These are phyloP conservation scores for Exophiala dermatitidis DNA, from an alignment of 2,329 filamentous ascomycete genomes.

Conservation along the genomic window DNA sequence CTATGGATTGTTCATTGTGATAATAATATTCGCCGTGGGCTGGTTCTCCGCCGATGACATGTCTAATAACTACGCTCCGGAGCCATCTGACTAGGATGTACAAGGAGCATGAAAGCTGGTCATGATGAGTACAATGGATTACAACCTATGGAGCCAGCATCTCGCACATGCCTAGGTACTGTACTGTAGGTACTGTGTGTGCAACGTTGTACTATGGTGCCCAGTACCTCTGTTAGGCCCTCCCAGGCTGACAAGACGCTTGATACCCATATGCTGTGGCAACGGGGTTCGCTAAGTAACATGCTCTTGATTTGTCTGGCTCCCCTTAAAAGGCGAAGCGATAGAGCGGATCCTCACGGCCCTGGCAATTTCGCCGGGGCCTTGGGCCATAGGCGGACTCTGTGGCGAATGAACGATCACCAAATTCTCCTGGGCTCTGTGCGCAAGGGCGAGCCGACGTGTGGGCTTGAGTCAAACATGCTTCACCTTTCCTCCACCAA, in stretches of 20 bases:
- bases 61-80: conserved; percentile 3
- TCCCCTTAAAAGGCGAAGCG: conserved; percentile 3
- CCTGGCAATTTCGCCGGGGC: conserved; percentile 14
- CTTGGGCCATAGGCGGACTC: conserved; percentile 15
- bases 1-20: neutral
- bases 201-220: too few species aligned
- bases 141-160: neutral
- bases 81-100: conserved; percentile 11
- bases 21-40: conserved; percentile 1
- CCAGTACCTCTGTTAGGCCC: too few species aligned
- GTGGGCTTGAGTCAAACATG: conserved; percentile 17
- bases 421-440: conserved; percentile 3
- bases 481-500: conserved; percentile 9
- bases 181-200: too few species aligned
- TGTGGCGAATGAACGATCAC: conserved; percentile 19
- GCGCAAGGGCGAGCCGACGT: conserved; percentile 8
- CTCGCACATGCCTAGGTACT: neutral
- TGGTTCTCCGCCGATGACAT: conserved; percentile 4
- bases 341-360: conserved; percentile 5
- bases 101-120: conserved; percentile 2
- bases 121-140: neutral
- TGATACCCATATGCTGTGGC: neutral
- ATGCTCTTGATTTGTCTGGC: conserved; percentile 11
- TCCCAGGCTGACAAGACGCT: conserved; percentile 2
- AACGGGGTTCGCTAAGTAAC: neutral